Base-by-base conservation (phyloP, 352 stramenopile genomes). In the Phytophthora tubulina region DNA sequence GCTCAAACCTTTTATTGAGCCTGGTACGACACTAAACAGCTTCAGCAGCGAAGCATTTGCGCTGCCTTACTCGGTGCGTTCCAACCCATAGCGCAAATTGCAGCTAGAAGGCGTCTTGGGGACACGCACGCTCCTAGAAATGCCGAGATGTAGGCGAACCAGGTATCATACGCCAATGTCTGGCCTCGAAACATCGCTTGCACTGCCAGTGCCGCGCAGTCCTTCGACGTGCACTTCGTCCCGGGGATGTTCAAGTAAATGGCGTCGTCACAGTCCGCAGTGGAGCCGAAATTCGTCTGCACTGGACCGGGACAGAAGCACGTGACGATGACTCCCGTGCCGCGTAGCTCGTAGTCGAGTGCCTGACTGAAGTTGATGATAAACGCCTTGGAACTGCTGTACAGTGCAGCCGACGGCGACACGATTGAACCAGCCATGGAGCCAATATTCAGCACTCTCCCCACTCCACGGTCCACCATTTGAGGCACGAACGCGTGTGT, bases 391-490 rank as follows among this genome's bases (percentile, higher is more conserved):
- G 82, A 72, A 33, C 78, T 90, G 42, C 82, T 80, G 69, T 95
- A 96, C 32, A 94, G 58, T 6, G 80, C 78, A n/a, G 82, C 76
- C 6, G 67, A 73, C 8, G 88, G 86, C 11, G 88, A 85, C 2
- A 86, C 63, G 42, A 89, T 57, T n/a, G 77, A 77, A 0, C 69
- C 73, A 2, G 83, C 76, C 21, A 95, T 80, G 13, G 86, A 92
- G 33, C 83, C 81, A 8, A 97, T 81, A 58, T 95, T 95, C 31
- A 97, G 70, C 49, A 97, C 78, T 48, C 86, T 79, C n/a, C 88
- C 90, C 6, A 79, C 51, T 14, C 85, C 75, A 38, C 90, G 81
- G 61, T 74, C 61, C n/a, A 82, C 68, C 89, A 97, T 96, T 42
- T 82, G 74, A 33, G 86, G 81, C 10, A 92, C 57, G 27, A 97